Conservation (phyloP, 768 basidiomycete species). For the Pleurotus giganteus region DNA sequence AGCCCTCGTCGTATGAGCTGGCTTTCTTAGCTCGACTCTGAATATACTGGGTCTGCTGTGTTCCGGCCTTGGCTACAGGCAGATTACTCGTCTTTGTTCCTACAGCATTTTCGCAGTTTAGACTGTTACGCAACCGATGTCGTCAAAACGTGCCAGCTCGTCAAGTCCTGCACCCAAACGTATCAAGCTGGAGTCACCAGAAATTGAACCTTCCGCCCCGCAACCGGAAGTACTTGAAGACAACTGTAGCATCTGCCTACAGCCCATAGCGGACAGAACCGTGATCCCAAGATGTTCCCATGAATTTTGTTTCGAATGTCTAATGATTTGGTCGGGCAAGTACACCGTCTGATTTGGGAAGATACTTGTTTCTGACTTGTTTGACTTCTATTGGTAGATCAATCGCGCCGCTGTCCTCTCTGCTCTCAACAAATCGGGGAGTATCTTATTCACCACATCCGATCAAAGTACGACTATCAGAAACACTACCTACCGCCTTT, state of each 20-base stretch:
- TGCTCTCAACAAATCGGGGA: conserved; percentile 67
- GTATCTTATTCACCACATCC: conserved; percentile 77
- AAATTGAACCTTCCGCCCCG: background rate
- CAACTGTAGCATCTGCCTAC: conserved; percentile 86
- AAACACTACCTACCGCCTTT: conserved; percentile 76
- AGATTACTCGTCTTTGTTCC: too few species aligned
- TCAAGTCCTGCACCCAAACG: conserved; percentile 37
- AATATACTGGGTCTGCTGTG: too few species aligned
- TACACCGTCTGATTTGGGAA: conserved; percentile 9
- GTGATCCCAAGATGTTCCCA: conserved; percentile 86
- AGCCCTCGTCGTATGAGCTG: too few species aligned
- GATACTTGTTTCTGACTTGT: background rate
- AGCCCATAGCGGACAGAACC: conserved; percentile 71
- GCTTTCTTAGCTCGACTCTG: too few species aligned
- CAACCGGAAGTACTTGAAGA: conserved; percentile 34
- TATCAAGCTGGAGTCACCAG: conserved; percentile 27
- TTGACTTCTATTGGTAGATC: conserved; percentile 46
- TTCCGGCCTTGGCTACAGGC: too few species aligned
- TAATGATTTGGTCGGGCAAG: conserved; percentile 82
- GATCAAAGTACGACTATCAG: conserved; percentile 77
- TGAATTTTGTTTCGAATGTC: conserved; percentile 92
- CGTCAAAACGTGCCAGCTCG: conserved; percentile 9
- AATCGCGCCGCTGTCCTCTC: conserved; percentile 77
- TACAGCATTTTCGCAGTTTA: too few species aligned
- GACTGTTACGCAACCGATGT: background rate